These are phyloP conservation scores for Ascoidea asiatica DNA, from an alignment of 805 yeast species.

Conservation along the genomic window DNA sequence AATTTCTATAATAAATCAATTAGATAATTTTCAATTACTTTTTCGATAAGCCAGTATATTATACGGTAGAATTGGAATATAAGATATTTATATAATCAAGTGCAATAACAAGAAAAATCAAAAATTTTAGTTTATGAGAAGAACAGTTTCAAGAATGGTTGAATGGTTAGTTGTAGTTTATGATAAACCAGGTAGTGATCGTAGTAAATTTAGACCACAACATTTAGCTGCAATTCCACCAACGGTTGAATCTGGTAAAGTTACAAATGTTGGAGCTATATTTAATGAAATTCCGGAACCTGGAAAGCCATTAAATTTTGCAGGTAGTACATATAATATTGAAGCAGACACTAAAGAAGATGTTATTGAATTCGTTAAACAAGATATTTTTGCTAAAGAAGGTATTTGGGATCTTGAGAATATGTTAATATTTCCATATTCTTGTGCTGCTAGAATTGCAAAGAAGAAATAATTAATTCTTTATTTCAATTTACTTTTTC, in stretches of 20 bases:
- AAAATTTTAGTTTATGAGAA: neutral
- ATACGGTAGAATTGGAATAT: too few relatives aligned
- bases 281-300: slow-evolving; percentile 29
- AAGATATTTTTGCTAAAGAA: slow-evolving; percentile 45
- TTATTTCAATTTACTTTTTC: too few relatives aligned
- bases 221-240: slow-evolving; percentile 39
- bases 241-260: slow-evolving; percentile 25
- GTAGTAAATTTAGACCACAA: slow-evolving; percentile 34
- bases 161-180: slow-evolving; percentile 60
- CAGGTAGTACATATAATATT: slow-evolving; percentile 55
- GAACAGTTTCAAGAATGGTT: slow-evolving; percentile 20
- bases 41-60: too few relatives aligned
- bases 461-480: slow-evolving; percentile 12
- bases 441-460: slow-evolving; percentile 30
- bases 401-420: slow-evolving; percentile 70
- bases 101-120: too few relatives aligned
- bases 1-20: too few relatives aligned
- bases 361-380: slow-evolving; percentile 46
- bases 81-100: too few relatives aligned
- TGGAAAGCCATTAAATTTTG: slow-evolving; percentile 34
- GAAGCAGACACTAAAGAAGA: slow-evolving; percentile 55
- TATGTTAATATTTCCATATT: slow-evolving; percentile 43
- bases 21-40: too few relatives aligned
- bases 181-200: slow-evolving; percentile 55
- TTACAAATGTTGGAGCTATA: slow-evolving; percentile 39